These are phyloP conservation scores for Chlamydomonas asymmetrica DNA, from an alignment of 139 green algal species.

Conservation along the genomic window DNA sequence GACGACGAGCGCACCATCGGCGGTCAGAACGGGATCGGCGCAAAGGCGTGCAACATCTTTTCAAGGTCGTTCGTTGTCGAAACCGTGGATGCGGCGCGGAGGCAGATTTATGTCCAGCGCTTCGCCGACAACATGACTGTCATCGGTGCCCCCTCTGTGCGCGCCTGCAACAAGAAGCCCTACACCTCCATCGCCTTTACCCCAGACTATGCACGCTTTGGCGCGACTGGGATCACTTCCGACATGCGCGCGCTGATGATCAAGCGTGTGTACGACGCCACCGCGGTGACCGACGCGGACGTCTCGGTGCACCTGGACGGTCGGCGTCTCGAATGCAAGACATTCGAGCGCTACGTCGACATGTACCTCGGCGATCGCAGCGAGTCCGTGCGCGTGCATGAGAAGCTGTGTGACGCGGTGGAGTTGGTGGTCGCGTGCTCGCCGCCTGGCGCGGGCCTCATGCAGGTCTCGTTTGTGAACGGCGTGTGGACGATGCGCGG, in stretches of 20 bases:
- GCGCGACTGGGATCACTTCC: conserved; percentile 25
- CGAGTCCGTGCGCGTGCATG: neutral
- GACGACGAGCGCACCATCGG: conserved; percentile 50
- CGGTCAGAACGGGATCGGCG: conserved; percentile 29
- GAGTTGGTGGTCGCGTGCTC: conserved; percentile 50
- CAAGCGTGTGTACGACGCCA: conserved; percentile 61
- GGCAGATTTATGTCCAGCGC: neutral
- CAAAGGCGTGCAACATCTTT: conserved; percentile 39
- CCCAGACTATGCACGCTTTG: conserved; percentile 23
- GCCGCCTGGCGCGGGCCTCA: neutral
- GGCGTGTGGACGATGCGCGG: conserved; percentile 57
- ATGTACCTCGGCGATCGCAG: conserved; percentile 40
- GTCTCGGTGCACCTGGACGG: conserved; percentile 15
- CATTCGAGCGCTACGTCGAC: conserved; percentile 57
- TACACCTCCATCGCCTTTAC: conserved; percentile 3
- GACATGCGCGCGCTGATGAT: conserved; percentile 57
- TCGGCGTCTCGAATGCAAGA: conserved; percentile 43
- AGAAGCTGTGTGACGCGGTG: conserved; percentile 18
- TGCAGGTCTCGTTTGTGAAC: conserved; percentile 72
- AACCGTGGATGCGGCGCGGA: neutral
- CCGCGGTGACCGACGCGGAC: conserved; percentile 32
- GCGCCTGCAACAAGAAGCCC: conserved; percentile 45
- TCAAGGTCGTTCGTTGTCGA: conserved; percentile 36
- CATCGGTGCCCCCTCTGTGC: conserved; percentile 48
- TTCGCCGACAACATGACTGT: conserved; percentile 58